Evolutionary conservation across 139 green algal species (phyloP).

Genomic region (Volvox africanus): DNA sequence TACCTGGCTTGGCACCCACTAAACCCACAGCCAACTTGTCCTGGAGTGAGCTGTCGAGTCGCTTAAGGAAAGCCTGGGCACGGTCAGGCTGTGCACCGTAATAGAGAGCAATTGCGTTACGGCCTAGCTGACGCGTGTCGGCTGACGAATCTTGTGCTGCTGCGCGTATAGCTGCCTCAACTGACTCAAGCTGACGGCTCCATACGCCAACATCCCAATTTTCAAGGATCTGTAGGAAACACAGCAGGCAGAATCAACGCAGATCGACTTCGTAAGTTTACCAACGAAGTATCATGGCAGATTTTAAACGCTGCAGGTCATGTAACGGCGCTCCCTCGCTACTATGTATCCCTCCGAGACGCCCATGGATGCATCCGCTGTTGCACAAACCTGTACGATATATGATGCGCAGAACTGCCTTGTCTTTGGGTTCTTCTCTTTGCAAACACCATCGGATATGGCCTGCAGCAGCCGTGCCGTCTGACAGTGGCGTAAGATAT

Average conservation of each 20-base stretch:
- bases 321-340: too few relatives aligned
- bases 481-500: conserved; percentile 72
- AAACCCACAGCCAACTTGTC: conserved; percentile 58
- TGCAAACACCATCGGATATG: conserved; percentile 58
- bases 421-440: conserved; percentile 77
- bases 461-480: conserved; percentile 63
- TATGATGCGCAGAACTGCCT: conserved; percentile 61
- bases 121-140: conserved; percentile 62
- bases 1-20: not conserved
- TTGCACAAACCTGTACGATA: conserved; percentile 50
- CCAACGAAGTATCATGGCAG: too few relatives aligned
- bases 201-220: conserved; percentile 59
- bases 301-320: too few relatives aligned
- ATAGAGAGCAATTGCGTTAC: conserved; percentile 69
- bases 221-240: conserved; percentile 58
- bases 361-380: not conserved
- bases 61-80: conserved; percentile 55
- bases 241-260: too few relatives aligned
- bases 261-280: not conserved
- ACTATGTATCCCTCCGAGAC: not conserved
- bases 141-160: conserved; percentile 60
- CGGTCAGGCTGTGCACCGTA: conserved; percentile 40
- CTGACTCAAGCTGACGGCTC: conserved; percentile 55
- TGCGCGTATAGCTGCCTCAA: conserved; percentile 65
- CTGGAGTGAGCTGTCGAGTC: conserved; percentile 65